Percentiles rank a stretch among this genome's conserved stretches.
These are phyloP conservation scores for carrot (Daucus carota) DNA, from an alignment of 129 eudicot genomes.

Conservation along the genomic window DH1_v3.0 NC_030381.2:46026001-46026500, in stretches of 20 bases:
- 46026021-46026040: conserved; percentile 50
- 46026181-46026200: conserved; percentile 54
- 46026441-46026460: conserved; percentile 35
- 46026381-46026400: conserved; percentile 24
- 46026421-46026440: conserved; percentile 41
- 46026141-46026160: conserved; percentile 43
- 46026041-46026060: conserved; percentile 44
- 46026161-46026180: conserved; percentile 46
- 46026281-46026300: conserved; percentile 42
- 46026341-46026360: conserved; percentile 27
- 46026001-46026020: conserved; percentile 46
- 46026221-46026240: conserved; percentile 41
- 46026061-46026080: conserved; percentile 51
- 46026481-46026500: conserved; percentile 35
- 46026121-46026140: conserved; percentile 52
- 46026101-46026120: conserved; percentile 53
- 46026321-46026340: conserved; percentile 32
- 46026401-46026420: conserved; percentile 32
- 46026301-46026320: conserved; percentile 52
- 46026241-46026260: conserved; percentile 46
- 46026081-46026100: conserved; percentile 53
- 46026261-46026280: conserved; percentile 47
- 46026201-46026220: conserved; percentile 41
- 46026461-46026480: conserved; percentile 37
- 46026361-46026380: conserved; percentile 38